A percentile compares a stretch with the other conserved stretches of the same genome.
These are phyloP conservation scores for Pyrenopolyporus hunteri DNA, from an alignment of 495 filamentous ascomycete species.

Conservation along the genomic window DNA sequence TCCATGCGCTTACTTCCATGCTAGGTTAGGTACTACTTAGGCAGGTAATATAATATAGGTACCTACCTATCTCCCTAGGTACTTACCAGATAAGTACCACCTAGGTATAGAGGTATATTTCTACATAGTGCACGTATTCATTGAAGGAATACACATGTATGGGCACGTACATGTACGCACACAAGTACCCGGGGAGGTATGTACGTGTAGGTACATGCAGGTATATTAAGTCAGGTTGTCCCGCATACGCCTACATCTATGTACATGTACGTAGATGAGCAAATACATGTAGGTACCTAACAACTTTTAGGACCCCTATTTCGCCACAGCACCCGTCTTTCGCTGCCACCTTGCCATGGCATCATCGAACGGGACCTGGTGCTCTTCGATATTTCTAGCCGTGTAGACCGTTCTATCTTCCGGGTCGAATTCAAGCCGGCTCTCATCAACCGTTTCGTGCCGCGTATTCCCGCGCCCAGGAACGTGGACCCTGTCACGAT, in stretches of 20 bases:
- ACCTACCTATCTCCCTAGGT: background rate
- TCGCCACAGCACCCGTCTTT: conserved; percentile 31
- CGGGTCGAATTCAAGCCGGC: conserved; percentile 38
- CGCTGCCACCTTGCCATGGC: conserved; percentile 47
- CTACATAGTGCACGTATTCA: too few relatives aligned
- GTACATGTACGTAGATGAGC: too few relatives aligned
- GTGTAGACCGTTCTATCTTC: conserved; percentile 42
- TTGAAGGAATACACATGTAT: too few relatives aligned
- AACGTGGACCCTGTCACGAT: conserved; percentile 51
- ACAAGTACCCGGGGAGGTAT: too few relatives aligned
- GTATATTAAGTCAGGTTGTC: too few relatives aligned
- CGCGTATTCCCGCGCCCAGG: conserved; percentile 36
- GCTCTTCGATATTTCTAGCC: conserved; percentile 41
- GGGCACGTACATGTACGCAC: too few relatives aligned
- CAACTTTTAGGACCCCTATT: background rate
- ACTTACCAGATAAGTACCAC: too few relatives aligned
- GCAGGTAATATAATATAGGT: background rate
- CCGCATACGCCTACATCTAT: too few relatives aligned
- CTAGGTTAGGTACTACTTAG: background rate
- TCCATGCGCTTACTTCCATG: background rate
- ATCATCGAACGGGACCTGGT: conserved; percentile 38
- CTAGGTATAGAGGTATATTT: background rate
- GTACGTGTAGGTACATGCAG: too few relatives aligned
- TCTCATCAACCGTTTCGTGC: conserved; percentile 35
- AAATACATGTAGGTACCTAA: too few relatives aligned